Evolutionary conservation across 768 basidiomycete genomes (phyloP), one percentile per base, ranked within the genome.

Genomic region (Agrocybe pediades): DNA sequence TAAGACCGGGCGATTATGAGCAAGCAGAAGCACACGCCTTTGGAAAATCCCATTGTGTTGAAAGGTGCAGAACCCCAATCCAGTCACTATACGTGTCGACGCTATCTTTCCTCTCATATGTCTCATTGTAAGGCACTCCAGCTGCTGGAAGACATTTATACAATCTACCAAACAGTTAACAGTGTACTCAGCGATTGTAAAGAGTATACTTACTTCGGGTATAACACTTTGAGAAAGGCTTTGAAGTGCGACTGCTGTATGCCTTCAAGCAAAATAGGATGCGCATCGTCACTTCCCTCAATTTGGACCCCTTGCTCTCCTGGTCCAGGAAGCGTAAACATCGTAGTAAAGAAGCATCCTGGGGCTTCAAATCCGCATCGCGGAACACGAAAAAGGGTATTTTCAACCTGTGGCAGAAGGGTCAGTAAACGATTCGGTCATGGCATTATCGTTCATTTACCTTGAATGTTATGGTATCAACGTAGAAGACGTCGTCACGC

Each of bases 351-450:
- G 19, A 49, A 23, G 29, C 51, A 44, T 23, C 40, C 46, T 42
- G 45, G 49, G 13, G 40, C 21, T 30, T 57, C 46, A 27, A 57
- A 57, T 17, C 51, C 55, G 20, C 52, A 36, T 41, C 46, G 36
- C 19, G 55, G 55, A 21, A 57, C 55, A n/a, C 46, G 36, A 33
- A 57, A 57, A 9, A 52, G 44, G 23, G 25, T 51, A 39, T 53
- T 42, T 8, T 46, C 55, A 33, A 56, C 55, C 55, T 56, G 46
- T 45, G 29, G 29, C 29, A 15, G 29, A 15, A 30, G 29, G 29
- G 6, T 30, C 29, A 30, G 29, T 15, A 27, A 17, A 13, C 15
- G 1, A 11, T 42, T 42, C 41, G 2, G 19, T 42, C 23, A 20
- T 17, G 8, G 6, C 6, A 15, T 42, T 23, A n/a, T n/a, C n/a